These are phyloP conservation scores for Hymenoscyphus occultus DNA, from an alignment of 2,329 filamentous ascomycete species.

Conservation along the genomic window DNA sequence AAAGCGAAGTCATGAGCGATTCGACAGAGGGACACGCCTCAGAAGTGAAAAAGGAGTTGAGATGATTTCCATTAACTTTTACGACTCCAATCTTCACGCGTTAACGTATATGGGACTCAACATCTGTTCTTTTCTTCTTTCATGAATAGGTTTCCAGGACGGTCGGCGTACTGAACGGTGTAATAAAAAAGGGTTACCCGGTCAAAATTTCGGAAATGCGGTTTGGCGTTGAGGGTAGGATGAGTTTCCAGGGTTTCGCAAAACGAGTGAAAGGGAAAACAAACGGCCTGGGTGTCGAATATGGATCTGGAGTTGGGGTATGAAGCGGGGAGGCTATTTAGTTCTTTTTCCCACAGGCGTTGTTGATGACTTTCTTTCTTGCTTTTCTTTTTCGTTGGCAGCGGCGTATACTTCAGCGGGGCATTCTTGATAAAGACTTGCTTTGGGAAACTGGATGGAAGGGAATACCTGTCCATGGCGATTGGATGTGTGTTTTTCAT, in stretches of 20 bases:
- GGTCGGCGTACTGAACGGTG: conserved; percentile 23
- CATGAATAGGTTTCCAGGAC: conserved; percentile 12
- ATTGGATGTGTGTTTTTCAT: conserved; percentile 8
- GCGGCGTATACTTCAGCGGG: neutral
- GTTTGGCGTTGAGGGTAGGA: conserved; percentile 1
- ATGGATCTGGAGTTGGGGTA: conserved; percentile 5
- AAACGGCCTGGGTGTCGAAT: neutral
- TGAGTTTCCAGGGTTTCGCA: neutral
- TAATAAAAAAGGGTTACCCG: conserved; percentile 6
- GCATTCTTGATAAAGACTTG: neutral
- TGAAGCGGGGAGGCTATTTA: neutral
- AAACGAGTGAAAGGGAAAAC: neutral
- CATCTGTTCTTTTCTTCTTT: conserved; percentile 7
- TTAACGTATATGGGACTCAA: conserved; percentile 16
- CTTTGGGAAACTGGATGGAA: conserved; percentile 10
- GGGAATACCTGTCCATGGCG: conserved; percentile 21
- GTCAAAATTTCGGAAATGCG: neutral
- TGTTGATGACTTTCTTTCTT: neutral
- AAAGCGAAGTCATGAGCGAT: conserved; percentile 34
- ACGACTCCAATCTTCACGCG: neutral
- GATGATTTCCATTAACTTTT: neutral
- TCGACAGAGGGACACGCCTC: conserved; percentile 30
- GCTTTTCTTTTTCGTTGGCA: neutral
- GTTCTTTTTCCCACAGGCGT: too few species aligned
- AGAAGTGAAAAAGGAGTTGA: conserved; percentile 27